phyloP scores from a whole-genome alignment of 2,329 filamentous ascomycete species.

The Teratosphaeria destructans region DNA sequence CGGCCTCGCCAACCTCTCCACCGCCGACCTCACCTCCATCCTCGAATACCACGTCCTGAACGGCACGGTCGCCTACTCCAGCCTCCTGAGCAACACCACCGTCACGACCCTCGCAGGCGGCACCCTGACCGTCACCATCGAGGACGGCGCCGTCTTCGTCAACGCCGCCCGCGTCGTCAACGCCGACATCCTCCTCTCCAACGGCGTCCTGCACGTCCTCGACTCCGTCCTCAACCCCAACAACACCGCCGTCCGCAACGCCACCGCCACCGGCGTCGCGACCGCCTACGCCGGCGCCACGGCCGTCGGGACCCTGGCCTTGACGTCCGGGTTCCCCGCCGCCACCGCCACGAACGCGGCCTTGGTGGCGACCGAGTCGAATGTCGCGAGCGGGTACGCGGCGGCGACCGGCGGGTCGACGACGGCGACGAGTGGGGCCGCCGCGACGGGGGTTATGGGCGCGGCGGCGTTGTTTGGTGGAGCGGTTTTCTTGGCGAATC shows the following conservation, averaged over 20 bases:
- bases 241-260: background rate
- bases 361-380: constrained; percentile 13
- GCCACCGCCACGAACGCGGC: constrained; percentile 9
- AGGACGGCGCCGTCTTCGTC: constrained; percentile 30
- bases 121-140: constrained; percentile 11
- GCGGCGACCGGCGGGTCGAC: constrained; percentile 14
- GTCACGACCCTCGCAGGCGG: constrained; percentile 29
- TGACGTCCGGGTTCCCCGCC: background rate
- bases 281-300: background rate
- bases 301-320: background rate
- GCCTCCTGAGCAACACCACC: constrained; percentile 28
- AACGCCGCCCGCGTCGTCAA: constrained; percentile 34
- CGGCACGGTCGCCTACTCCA: constrained; percentile 45
- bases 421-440: background rate
- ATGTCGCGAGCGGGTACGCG: constrained; percentile 10
- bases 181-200: constrained; percentile 33
- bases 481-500: constrained; percentile 21
- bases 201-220: constrained; percentile 41
- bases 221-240: constrained; percentile 50
- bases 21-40: constrained; percentile 40
- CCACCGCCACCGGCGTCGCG: background rate
- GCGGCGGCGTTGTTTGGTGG: constrained; percentile 39
- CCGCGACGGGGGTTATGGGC: constrained; percentile 32
- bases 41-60: constrained; percentile 56
- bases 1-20: constrained; percentile 37